Base-by-base conservation (phyloP, 2,329 filamentous ascomycete genomes). In the Bretziella fagacearum region DNA sequence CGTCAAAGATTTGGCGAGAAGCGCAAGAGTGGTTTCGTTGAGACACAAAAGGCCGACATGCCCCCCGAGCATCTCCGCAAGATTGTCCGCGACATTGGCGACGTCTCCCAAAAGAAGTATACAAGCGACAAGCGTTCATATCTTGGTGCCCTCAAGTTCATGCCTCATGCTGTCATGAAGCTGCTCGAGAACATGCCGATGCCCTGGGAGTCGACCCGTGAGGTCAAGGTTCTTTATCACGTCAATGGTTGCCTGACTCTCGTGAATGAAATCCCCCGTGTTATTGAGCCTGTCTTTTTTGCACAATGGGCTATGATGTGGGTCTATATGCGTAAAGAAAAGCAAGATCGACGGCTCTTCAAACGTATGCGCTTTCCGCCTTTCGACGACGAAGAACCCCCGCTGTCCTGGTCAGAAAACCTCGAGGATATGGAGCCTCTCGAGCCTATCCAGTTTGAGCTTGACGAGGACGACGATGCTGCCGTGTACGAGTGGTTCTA, bases 291-390 rank as follows among this genome's bases (percentile, higher is more conserved):
- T 0, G 84, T 98, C 3, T 98, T 93, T 63, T 87, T 95, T 60
- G 91, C 91, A 49, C 91, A 98, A 62, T 98, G 91, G 91, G 91
- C 91, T 10, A 93, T 89, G 47, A 98, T 98, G 91, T 98, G 91
- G 91, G 80, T 93, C 22, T 85, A 83, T 37, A 98, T 98, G 91
- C 79, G 91, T 56, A 82, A 93, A 56, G 91, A 98, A 61, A 98
- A 98, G 71, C 91, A 86, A 59, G 91, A 98, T 58, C 71, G 91
- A 62, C 71, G 89, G 59, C 77, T 96, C 56, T 98, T 98, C 71
- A 98, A 98, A 69, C 79, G 91, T 54, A 98, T 98, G 91, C 79
- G 93, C 55, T 98, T 98, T 57, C 91, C 91, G 15, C 93, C 93
- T 0, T 98, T 98, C 55, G 91, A 98, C 55, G 93, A 98, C 58